phyloP scores from a whole-genome alignment of 768 basidiomycete species.

The Russula foetens region DNA sequence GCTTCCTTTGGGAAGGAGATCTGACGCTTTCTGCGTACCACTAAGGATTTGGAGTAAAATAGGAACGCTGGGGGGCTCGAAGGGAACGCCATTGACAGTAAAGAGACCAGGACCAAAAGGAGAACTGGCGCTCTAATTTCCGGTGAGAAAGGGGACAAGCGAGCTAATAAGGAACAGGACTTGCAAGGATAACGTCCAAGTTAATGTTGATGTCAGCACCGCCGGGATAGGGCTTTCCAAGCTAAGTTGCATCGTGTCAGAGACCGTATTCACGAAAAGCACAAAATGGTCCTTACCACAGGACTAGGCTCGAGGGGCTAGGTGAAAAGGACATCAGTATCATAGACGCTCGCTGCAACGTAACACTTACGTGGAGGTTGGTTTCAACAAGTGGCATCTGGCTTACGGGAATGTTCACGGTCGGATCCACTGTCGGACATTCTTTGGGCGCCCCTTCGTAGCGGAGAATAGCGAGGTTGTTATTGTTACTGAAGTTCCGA shows the following conservation, averaged over 20 bases:
- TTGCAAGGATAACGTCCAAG: conserved; percentile 19
- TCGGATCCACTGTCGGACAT: conserved; percentile 26
- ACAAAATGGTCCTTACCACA: conserved; percentile 1
- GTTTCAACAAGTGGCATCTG: conserved; percentile 16
- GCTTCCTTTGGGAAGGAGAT: conserved; percentile 42
- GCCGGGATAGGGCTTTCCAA: conserved; percentile 20
- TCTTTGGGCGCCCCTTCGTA: conserved; percentile 28
- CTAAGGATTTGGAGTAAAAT: conserved; percentile 53
- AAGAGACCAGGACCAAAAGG: conserved; percentile 20
- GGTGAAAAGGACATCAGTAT: not conserved
- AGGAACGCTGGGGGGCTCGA: conserved; percentile 37
- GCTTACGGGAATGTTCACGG: not conserved
- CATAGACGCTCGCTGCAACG: not conserved
- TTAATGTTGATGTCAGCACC: conserved; percentile 21
- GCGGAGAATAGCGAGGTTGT: conserved; percentile 34
- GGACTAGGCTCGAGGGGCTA: conserved; percentile 12
- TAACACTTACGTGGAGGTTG: conserved; percentile 16
- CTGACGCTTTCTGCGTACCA: conserved; percentile 37
- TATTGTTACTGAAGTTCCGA: conserved; percentile 23
- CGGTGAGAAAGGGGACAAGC: not conserved
- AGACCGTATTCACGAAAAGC: too few relatives aligned
- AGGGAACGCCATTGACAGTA: conserved; percentile 31
- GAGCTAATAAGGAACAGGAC: not conserved
- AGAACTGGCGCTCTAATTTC: not conserved
- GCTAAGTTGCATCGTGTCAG: conserved; percentile 9